A percentile compares a stretch with the other conserved stretches of the same genome.
phyloP scores from a whole-genome alignment of 805 yeast species.

The Myxozyma mucilagina region DNA sequence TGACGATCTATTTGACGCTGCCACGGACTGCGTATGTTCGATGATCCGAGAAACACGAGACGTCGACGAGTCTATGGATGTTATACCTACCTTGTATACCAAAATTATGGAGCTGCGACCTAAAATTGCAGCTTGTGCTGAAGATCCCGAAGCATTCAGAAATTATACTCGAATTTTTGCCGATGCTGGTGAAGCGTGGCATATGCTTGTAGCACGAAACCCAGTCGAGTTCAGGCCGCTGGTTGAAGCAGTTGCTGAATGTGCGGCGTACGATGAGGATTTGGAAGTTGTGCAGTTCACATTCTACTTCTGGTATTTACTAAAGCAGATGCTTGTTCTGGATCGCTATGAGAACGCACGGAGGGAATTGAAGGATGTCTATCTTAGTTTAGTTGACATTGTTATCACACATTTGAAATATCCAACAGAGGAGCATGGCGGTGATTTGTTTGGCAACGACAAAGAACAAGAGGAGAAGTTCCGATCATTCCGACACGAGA shows the following conservation, averaged over 20 bases:
- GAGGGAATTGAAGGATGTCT: slow-evolving; percentile 54
- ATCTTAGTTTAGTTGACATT: slow-evolving; percentile 56
- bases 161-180: slow-evolving; percentile 75
- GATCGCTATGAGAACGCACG: slow-evolving; percentile 59
- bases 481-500: slow-evolving; percentile 88
- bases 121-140: slow-evolving; percentile 43
- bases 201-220: slow-evolving; percentile 70
- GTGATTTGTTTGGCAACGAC: slow-evolving; percentile 61
- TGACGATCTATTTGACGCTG: slow-evolving; percentile 74
- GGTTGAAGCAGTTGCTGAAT: slow-evolving; percentile 68
- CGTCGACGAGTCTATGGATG: slow-evolving; percentile 48
- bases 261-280: slow-evolving; percentile 75
- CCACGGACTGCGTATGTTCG: slow-evolving; percentile 83
- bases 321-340: slow-evolving; percentile 69
- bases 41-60: slow-evolving; percentile 82
- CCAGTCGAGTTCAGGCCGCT: slow-evolving; percentile 71
- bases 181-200: slow-evolving; percentile 97
- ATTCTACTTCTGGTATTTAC: slow-evolving; percentile 85
- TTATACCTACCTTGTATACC: slow-evolving; percentile 66
- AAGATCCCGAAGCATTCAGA: slow-evolving; percentile 65
- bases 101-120: slow-evolving; percentile 65
- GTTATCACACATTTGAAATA: slow-evolving; percentile 72
- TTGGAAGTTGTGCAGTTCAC: slow-evolving; percentile 87
- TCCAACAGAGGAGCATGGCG: slow-evolving; percentile 53
- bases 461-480: slow-evolving; percentile 88